phyloP scores from a whole-genome alignment of 148 eudicot species.

The Chenopodium berlandieri region DNA sequence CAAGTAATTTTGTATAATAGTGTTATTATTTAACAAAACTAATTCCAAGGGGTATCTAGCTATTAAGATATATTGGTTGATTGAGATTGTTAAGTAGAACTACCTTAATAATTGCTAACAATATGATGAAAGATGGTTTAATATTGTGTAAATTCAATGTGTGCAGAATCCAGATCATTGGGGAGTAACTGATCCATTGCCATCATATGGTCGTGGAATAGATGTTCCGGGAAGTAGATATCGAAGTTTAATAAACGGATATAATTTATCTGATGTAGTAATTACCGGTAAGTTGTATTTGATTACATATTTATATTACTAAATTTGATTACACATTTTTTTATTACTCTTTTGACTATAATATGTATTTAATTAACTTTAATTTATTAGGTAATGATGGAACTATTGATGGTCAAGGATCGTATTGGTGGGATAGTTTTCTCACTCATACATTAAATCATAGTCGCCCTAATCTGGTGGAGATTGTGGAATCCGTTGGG shows the following conservation, averaged over 20 bases:
- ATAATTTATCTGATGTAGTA: slow-evolving; percentile 46
- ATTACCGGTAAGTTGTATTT: slow-evolving; percentile 40
- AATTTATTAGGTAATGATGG: slow-evolving; percentile 48
- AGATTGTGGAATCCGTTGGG: slow-evolving; percentile 37
- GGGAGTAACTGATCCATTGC: slow-evolving; percentile 45
- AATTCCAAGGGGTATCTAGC: background rate
- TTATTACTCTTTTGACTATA: background rate
- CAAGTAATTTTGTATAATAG: too few species aligned
- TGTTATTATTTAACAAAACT: too few species aligned
- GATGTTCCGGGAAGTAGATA: slow-evolving; percentile 46
- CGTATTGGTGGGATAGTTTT: slow-evolving; percentile 54
- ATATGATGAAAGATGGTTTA: too few species aligned
- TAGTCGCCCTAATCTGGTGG: slow-evolving; percentile 61
- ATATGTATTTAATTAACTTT: background rate
- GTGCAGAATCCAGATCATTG: slow-evolving; percentile 43
- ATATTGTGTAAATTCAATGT: background rate
- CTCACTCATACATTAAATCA: slow-evolving; percentile 36
- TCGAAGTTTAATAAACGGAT: slow-evolving; percentile 50
- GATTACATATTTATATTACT: too few species aligned
- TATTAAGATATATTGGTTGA: too few species aligned
- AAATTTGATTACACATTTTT: too few species aligned
- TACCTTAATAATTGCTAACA: too few species aligned
- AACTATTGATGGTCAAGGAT: slow-evolving; percentile 55
- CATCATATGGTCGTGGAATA: slow-evolving; percentile 51
- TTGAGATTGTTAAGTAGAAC: too few species aligned